Evolutionary conservation across 2,329 filamentous ascomycete genomes (phyloP), one percentile per base, ranked within the genome.

Genomic region (Westerdykella aurantiaca): DNA sequence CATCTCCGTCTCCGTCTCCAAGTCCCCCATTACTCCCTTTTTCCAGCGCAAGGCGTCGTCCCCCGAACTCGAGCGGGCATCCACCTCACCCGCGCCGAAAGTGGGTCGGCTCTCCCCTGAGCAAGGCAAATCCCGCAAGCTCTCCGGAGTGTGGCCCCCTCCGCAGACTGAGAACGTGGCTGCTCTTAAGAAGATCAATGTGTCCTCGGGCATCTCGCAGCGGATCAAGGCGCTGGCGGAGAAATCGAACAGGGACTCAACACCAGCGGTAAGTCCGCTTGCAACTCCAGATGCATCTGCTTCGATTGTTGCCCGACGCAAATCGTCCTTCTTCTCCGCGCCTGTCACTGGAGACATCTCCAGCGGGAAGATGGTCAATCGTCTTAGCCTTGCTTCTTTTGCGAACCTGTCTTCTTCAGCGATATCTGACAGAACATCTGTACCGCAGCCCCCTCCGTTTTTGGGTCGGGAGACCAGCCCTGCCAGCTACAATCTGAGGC

Each of bases 161-260:
- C 57, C 55, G 29, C 40, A 56, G 10, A 58, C 47, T 42, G 63
- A 66, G 17, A 53, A 55, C 3, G 53, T 55, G 14, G 48, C 52
- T 13, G 38, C 77, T 12, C 73, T 79, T 3, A 88, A 86, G 63
- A 94, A 90, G 64, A 77, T 83, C 52, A 93, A 87, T 57, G 79
- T 97, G 18, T 90, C 88, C 6, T 89, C 86, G 7, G 89, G 88
- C 54, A 96, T 98, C 48, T 94, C 91, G 3, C 88, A 91, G 64
- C 84, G 93, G 34, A 97, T 97, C 65, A 94, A 95, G 67, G 89
- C 90, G 6, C 74, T 98, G 42, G 87, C 95, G 62, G 90, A 88
- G 66, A 77, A 93, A 43, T 75, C 75, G 3, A 73, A 52, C 77
- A 83, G 46, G 69, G 75, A 61, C 60, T 64, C 60, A 39, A 50